A percentile compares a stretch with the other conserved stretches of the same genome.
These are phyloP conservation scores for Penicillium paneum DNA, from an alignment of 2,329 filamentous ascomycete genomes.

Conservation along the genomic window DNA sequence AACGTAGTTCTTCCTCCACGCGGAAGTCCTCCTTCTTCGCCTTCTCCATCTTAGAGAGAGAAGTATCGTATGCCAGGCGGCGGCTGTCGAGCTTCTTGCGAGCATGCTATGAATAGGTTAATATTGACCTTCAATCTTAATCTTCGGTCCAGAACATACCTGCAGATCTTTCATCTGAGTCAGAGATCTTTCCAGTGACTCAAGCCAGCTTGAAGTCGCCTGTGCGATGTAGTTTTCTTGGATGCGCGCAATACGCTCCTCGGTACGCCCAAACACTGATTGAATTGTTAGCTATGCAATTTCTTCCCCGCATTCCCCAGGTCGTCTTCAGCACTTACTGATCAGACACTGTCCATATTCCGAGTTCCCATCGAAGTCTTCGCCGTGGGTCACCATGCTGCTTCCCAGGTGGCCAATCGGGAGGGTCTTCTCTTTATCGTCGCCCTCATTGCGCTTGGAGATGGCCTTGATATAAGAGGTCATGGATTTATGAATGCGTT, in stretches of 20 bases:
- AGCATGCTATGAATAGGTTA: conserved; percentile 54
- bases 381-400: conserved; percentile 82
- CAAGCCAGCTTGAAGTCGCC: conserved; percentile 79
- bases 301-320: not conserved
- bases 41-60: conserved; percentile 85
- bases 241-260: conserved; percentile 79
- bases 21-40: conserved; percentile 91
- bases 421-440: conserved; percentile 83
- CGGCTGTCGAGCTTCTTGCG: conserved; percentile 93
- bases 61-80: conserved; percentile 85
- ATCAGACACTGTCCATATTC: conserved; percentile 86
- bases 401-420: conserved; percentile 76
- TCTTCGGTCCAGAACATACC: conserved; percentile 50
- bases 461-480: conserved; percentile 83
- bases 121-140: not conserved
- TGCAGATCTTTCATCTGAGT: conserved; percentile 98
- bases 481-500: conserved; percentile 83
- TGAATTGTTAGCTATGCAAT: conserved; percentile 2
- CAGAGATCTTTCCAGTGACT: conserved; percentile 83
- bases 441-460: conserved; percentile 76
- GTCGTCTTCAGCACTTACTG: conserved; percentile 47
- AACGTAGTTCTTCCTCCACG: conserved; percentile 85
- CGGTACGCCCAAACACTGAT: conserved; percentile 72
- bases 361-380: conserved; percentile 87
- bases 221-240: conserved; percentile 79